These are phyloP conservation scores for Vanderwaltozyma verrucispora DNA, from an alignment of 805 yeast species.

Conservation along the genomic window DNA sequence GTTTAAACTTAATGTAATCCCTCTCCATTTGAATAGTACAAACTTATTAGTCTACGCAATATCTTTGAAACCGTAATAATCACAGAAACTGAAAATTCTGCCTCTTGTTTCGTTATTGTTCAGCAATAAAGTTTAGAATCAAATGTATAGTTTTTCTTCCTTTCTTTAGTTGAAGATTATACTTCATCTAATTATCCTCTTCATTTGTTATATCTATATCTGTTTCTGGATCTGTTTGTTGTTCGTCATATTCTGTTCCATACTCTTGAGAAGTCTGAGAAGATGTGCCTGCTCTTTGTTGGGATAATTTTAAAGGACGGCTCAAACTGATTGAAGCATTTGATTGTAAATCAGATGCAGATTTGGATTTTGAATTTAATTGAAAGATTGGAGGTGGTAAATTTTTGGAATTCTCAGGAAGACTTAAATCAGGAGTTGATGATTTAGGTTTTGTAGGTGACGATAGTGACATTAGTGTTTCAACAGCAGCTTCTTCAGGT, in stretches of 20 bases:
- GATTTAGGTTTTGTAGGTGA: slow-evolving; percentile 25
- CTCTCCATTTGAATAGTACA: too few species aligned
- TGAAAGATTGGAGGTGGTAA: neutral
- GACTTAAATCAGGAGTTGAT: neutral
- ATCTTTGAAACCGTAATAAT: too few species aligned
- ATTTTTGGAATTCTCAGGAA: neutral
- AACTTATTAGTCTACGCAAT: too few species aligned
- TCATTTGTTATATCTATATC: slow-evolving; percentile 12
- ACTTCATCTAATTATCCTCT: neutral
- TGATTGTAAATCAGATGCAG: neutral
- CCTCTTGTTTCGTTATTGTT: too few species aligned
- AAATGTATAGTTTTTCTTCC: too few species aligned
- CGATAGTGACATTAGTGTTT: slow-evolving; percentile 33
- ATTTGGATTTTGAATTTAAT: neutral
- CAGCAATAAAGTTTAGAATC: too few species aligned
- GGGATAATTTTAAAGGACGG: too few species aligned
- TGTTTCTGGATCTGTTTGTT: slow-evolving; percentile 20
- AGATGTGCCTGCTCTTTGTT: too few species aligned
- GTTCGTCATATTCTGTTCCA: slow-evolving; percentile 2
- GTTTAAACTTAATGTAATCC: too few species aligned
- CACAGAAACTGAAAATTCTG: too few species aligned
- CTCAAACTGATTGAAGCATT: neutral
- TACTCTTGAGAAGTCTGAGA: neutral
- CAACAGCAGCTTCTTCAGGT: slow-evolving; percentile 33
- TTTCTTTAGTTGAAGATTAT: too few species aligned